Base-by-base conservation (phyloP, 805 yeast species). In the Ogataea trehaloabstinens region DNA sequence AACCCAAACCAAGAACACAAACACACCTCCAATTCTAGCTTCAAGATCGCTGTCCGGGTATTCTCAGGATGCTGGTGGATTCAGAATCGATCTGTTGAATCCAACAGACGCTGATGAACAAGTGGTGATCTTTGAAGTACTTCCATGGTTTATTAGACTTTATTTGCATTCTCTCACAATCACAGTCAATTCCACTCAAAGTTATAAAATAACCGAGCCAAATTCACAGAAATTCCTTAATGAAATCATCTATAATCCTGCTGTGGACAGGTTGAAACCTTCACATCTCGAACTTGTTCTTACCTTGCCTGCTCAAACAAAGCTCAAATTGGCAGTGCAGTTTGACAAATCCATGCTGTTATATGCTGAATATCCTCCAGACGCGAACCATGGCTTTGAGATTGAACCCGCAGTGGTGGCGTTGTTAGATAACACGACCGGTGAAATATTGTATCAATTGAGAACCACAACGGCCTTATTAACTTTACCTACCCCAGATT, bases 341-440 rank as follows among this genome's bases (percentile, higher is more conserved):
- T 90, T 91, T 56, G 98, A 93, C 58, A 93, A 90, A 60, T 80
- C 95, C 0, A 70, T 93, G 57, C 70, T 93, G 21, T 73, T 82
- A 41, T 80, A 85, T 44, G 85, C 89, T 3, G 98, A 93, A 59
- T 93, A 93, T 55, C 99, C 99, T n/a, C 99, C 99, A 1, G 99
- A 93, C 68, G 98, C 99, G 2, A 93, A 93, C 59, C 97, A 93
- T 53, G 99, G 99, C 1, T 93, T 93, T 63, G 91, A 90, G 42
- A 79, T 93, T 31, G 93, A 93, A 18, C 95, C 98, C 0, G 95
- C 95, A 4, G 83, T 87, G 8, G 70, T 88, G 10, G 74, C 83
- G 2, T 75, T 86, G 0, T 37, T 80, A 6, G 56, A 57, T 11
- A 42, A 52, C 10, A 30, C 30, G 4, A 38, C 46, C 32, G 22